Evolutionary conservation across 768 basidiomycete species (phyloP).

Genomic region (Auricularia heimuer): DNA sequence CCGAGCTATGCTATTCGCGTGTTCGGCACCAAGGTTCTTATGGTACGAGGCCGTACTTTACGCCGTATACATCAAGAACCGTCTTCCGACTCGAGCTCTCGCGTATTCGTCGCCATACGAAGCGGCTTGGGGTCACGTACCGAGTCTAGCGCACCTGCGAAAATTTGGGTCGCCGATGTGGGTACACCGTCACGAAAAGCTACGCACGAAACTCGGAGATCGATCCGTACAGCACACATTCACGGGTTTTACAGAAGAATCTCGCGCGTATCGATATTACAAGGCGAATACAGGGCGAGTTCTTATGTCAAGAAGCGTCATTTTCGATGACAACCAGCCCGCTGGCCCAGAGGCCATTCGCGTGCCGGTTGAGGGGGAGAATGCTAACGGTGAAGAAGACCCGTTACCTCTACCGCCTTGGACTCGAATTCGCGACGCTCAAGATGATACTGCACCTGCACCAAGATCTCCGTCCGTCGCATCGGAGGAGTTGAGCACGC

Average conservation of each 20-base stretch:
- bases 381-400: not conserved
- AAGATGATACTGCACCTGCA: not conserved
- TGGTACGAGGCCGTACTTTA: slow-evolving; percentile 3
- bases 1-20: slow-evolving; percentile 22
- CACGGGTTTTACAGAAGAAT: not conserved
- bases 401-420: not conserved
- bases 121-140: slow-evolving; percentile 15
- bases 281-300: not conserved
- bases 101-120: slow-evolving; percentile 15
- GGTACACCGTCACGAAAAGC: slow-evolving; percentile 3
- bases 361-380: slow-evolving; percentile 2
- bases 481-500: not conserved
- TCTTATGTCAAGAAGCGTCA: not conserved
- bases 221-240: not conserved
- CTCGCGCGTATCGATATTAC: not conserved
- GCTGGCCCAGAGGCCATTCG: not conserved
- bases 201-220: not conserved
- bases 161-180: slow-evolving; percentile 11
- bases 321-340: not conserved
- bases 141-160: no score
- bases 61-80: slow-evolving; percentile 11
- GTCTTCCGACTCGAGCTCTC: slow-evolving; percentile 8
- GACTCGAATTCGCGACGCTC: no score
- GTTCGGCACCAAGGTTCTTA: not conserved
- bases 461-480: not conserved